Conservation (phyloP, 202 grass and related monocot species). For the Dendrocalamus latiflorus region DNA sequence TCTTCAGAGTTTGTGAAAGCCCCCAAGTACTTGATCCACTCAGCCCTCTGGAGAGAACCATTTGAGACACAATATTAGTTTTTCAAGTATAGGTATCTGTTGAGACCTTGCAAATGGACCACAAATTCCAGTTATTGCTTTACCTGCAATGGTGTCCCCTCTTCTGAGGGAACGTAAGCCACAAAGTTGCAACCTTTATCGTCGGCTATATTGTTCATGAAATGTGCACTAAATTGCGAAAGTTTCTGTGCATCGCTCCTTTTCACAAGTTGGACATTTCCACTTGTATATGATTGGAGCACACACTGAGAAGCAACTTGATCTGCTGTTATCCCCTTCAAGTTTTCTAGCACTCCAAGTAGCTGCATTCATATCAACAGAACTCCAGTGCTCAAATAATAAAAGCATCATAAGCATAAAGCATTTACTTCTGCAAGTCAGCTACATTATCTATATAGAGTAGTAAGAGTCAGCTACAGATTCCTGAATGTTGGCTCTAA, state of each 20-base stretch:
- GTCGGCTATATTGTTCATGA: slow-evolving; percentile 55
- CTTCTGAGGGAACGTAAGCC: slow-evolving; percentile 66
- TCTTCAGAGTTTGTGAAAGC: slow-evolving; percentile 90
- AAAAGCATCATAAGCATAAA: neutral
- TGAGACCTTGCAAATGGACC: neutral
- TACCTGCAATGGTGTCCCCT: slow-evolving; percentile 75
- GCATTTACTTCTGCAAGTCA: neutral
- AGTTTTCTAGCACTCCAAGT: slow-evolving; percentile 60
- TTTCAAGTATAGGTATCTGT: neutral
- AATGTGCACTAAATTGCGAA: slow-evolving; percentile 62
- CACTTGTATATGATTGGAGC: slow-evolving; percentile 58
- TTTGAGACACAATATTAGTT: slow-evolving; percentile 21
- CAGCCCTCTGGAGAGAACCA: slow-evolving; percentile 58
- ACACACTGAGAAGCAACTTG: slow-evolving; percentile 68
- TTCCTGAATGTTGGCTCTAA: too few relatives aligned
- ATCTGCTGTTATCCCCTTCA: slow-evolving; percentile 80
- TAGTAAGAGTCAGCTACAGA: too few relatives aligned
- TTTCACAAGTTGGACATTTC: slow-evolving; percentile 63
- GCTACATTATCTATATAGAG: too few relatives aligned
- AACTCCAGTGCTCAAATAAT: neutral
- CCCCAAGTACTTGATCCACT: slow-evolving; percentile 96
- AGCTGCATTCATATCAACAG: slow-evolving; percentile 49
- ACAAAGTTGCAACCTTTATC: slow-evolving; percentile 78
- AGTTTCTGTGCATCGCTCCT: slow-evolving; percentile 43
- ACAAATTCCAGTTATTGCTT: neutral